phyloP scores from a whole-genome alignment of 306 rosid species.

The Cucurbita maxima region DNA sequence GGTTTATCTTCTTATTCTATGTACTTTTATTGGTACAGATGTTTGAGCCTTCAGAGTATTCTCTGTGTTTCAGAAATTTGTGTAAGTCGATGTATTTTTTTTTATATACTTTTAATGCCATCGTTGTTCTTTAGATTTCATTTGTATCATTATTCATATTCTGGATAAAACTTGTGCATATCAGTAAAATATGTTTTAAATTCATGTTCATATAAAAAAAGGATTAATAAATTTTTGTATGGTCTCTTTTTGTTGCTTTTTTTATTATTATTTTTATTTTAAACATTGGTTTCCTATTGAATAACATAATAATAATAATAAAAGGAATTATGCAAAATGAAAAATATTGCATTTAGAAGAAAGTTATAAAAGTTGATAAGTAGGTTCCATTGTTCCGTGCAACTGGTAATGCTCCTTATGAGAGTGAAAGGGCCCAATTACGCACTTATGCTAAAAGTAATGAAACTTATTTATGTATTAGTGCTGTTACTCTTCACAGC shows the following conservation, averaged over 20 bases:
- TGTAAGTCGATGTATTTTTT: constrained; percentile 29
- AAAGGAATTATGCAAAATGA: background rate
- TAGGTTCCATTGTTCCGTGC: background rate
- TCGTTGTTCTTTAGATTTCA: background rate
- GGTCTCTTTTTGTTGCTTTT: background rate
- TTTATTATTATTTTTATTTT: background rate
- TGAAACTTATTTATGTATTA: background rate
- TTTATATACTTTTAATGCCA: background rate
- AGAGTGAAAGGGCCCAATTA: background rate
- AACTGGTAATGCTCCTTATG: background rate
- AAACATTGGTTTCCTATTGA: background rate
- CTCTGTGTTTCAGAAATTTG: constrained; percentile 45
- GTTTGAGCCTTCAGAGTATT: constrained; percentile 54
- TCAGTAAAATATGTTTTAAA: background rate
- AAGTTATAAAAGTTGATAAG: background rate
- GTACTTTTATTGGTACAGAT: constrained; percentile 33
- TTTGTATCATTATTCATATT: background rate
- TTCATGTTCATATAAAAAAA: background rate
- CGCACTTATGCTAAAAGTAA: background rate
- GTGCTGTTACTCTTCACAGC: background rate
- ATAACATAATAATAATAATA: background rate
- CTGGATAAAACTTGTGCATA: background rate
- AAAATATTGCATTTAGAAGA: background rate
- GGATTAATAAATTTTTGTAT: background rate
- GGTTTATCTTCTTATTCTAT: constrained; percentile 2